Percentiles rank a stretch among this genome's conserved stretches.
Evolutionary conservation across 164 flowering plant genomes (phyloP).

Genomic region (Vitis amurensis): DNA sequence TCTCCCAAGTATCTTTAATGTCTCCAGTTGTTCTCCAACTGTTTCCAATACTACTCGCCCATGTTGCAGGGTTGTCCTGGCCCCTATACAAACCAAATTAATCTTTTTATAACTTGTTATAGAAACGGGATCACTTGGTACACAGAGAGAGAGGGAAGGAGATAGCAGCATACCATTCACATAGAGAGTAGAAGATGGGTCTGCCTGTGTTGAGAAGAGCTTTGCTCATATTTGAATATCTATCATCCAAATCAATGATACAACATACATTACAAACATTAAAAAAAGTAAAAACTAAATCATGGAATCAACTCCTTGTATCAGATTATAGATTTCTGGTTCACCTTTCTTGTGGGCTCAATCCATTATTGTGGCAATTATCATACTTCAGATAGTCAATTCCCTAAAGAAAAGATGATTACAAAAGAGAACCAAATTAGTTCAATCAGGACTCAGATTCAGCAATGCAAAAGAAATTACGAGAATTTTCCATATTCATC

Average conservation of each 20-base stretch:
- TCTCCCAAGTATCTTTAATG: conserved; percentile 60
- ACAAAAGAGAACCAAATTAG: too few relatives aligned
- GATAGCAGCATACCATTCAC: conserved; percentile 18
- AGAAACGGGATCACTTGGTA: too few relatives aligned
- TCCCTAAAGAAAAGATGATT: conserved; percentile 15
- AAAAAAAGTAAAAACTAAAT: too few relatives aligned
- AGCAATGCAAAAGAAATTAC: too few relatives aligned
- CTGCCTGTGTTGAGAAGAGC: conserved; percentile 15
- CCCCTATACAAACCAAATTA: conserved; percentile 45
- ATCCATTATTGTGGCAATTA: conserved; percentile 6
- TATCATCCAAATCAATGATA: background rate
- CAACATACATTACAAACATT: too few relatives aligned
- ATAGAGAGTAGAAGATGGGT: conserved; percentile 21
- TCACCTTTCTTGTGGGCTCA: conserved; percentile 1
- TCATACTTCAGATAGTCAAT: conserved; percentile 30
- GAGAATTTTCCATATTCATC: too few relatives aligned
- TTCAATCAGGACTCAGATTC: too few relatives aligned
- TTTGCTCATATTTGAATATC: conserved; percentile 3
- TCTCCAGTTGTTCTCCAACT: conserved; percentile 89
- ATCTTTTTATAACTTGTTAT: too few relatives aligned
- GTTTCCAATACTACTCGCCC: conserved; percentile 65
- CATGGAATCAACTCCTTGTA: too few relatives aligned
- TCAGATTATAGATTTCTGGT: background rate
- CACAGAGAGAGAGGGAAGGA: background rate
- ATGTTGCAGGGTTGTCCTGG: conserved; percentile 67